Evolutionary conservation across 768 basidiomycete species (phyloP).

Genomic region (Russula olivacea): DNA sequence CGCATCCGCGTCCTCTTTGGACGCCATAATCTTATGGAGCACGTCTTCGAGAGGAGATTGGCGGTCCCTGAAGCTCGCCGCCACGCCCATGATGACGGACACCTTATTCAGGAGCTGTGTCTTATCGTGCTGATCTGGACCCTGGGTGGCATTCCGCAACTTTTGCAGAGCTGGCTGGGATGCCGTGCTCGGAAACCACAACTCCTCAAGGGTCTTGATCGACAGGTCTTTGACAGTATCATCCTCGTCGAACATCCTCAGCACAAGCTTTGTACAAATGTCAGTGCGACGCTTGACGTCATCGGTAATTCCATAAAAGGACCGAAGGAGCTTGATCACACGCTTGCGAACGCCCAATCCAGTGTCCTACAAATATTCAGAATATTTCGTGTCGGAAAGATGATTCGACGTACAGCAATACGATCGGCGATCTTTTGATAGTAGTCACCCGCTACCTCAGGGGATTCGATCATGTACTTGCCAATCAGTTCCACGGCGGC

Average conservation of each 20-base stretch:
- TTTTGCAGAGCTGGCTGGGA: constrained; percentile 30
- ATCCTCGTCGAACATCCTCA: constrained; percentile 88
- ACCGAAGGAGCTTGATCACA: constrained; percentile 89
- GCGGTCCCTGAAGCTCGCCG: constrained; percentile 74
- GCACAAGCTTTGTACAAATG: constrained; percentile 74
- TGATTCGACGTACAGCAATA: constrained; percentile 60
- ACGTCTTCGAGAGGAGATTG: constrained; percentile 82
- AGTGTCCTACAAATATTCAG: constrained; percentile 59
- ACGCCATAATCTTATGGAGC: constrained; percentile 73
- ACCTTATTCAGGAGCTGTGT: constrained; percentile 57
- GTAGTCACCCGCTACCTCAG: constrained; percentile 84
- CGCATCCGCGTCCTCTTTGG: constrained; percentile 56
- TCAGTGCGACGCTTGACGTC: constrained; percentile 61
- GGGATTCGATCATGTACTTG: constrained; percentile 90
- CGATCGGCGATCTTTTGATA: constrained; percentile 84
- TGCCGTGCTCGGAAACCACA: constrained; percentile 62
- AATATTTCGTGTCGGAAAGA: not conserved
- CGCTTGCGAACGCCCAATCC: constrained; percentile 91
- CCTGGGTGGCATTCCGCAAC: constrained; percentile 28
- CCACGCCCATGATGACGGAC: constrained; percentile 78
- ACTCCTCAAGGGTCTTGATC: constrained; percentile 80
- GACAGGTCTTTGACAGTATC: constrained; percentile 93
- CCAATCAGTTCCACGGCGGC: constrained; percentile 96
- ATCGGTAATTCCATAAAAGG: constrained; percentile 64
- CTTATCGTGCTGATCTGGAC: constrained; percentile 42